Percentiles rank a stretch among this genome's conserved stretches.
Evolutionary conservation across 768 basidiomycete genomes (phyloP).

Genomic region (Boletales sp.): DNA sequence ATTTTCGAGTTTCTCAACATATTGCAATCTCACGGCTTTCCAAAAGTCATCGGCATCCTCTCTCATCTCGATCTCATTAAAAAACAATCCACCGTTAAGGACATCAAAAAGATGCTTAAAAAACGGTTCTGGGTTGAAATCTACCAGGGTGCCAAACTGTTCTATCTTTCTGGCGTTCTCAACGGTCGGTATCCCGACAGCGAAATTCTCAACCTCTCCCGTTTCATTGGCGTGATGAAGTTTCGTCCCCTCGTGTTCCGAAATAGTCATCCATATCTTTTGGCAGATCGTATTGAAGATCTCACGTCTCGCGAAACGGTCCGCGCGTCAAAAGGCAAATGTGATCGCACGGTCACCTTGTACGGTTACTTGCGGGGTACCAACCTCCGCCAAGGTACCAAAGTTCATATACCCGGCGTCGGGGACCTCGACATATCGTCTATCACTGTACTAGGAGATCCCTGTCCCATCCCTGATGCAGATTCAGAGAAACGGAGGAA

Average conservation of each 20-base stretch:
- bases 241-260: conserved; percentile 96
- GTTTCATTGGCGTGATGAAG: conserved; percentile 98
- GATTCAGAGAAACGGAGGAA: conserved; percentile 90
- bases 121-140: conserved; percentile 99
- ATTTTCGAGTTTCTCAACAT: conserved; percentile 98
- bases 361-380: conserved; percentile 96
- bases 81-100: conserved; percentile 78
- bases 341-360: conserved; percentile 89
- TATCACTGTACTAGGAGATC: conserved; percentile 80
- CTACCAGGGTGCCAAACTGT: conserved; percentile 97
- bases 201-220: conserved; percentile 92
- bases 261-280: conserved; percentile 91
- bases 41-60: conserved; percentile 95
- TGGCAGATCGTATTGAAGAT: conserved; percentile 93
- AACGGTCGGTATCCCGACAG: conserved; percentile 97
- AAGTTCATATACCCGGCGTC: conserved; percentile 91
- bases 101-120: conserved; percentile 92
- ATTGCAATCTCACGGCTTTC: conserved; percentile 95
- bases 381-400: conserved; percentile 69
- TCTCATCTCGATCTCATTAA: conserved; percentile 97
- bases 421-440: conserved; percentile 81
- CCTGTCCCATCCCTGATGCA: conserved; percentile 89
- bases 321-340: conserved; percentile 76
- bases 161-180: conserved; percentile 94
- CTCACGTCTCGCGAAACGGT: conserved; percentile 85